These are phyloP conservation scores for Novymonas esmeraldas DNA, from an alignment of 208 protist species.

Conservation along the genomic window DNA sequence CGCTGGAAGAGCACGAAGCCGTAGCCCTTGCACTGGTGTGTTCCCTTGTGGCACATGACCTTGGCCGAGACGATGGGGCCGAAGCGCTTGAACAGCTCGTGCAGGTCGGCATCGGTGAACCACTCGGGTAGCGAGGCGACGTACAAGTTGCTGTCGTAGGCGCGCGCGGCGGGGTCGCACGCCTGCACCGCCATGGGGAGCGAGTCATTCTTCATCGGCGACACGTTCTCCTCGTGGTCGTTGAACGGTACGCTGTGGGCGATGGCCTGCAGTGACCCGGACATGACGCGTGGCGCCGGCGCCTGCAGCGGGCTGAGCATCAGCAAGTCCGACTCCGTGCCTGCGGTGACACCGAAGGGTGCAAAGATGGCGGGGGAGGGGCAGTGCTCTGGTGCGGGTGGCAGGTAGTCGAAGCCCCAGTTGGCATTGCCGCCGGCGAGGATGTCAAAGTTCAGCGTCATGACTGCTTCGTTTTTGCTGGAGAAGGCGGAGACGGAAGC, in stretches of 20 bases:
- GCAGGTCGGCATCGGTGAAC: slow-evolving; percentile 59
- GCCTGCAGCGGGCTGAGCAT: slow-evolving; percentile 9
- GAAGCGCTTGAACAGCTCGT: slow-evolving; percentile 61
- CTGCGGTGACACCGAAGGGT: slow-evolving; percentile 14
- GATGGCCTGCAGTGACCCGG: slow-evolving; percentile 8
- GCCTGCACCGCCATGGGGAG: slow-evolving; percentile 17
- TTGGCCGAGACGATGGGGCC: slow-evolving; percentile 64
- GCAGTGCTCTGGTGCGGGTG: slow-evolving; percentile 16
- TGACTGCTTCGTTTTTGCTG: neutral
- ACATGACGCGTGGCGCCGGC: slow-evolving; percentile 3
- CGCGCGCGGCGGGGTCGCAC: slow-evolving; percentile 20
- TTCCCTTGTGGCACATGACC: slow-evolving; percentile 75
- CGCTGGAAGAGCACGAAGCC: slow-evolving; percentile 80
- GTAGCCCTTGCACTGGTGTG: slow-evolving; percentile 68
- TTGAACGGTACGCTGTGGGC: neutral
- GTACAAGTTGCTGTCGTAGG: slow-evolving; percentile 70
- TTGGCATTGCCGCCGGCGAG: slow-evolving; percentile 29
- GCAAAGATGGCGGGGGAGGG: neutral
- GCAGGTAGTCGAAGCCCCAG: slow-evolving; percentile 33
- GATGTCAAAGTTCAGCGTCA: slow-evolving; percentile 39
- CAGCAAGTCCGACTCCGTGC: slow-evolving; percentile 10
- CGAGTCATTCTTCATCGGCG: slow-evolving; percentile 32
- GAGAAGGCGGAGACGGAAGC: neutral
- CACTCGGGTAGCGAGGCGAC: slow-evolving; percentile 59
- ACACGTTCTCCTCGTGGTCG: slow-evolving; percentile 27